Conservation (phyloP, 495 filamentous ascomycete species). For the Trichoderma asperelloides region DNA sequence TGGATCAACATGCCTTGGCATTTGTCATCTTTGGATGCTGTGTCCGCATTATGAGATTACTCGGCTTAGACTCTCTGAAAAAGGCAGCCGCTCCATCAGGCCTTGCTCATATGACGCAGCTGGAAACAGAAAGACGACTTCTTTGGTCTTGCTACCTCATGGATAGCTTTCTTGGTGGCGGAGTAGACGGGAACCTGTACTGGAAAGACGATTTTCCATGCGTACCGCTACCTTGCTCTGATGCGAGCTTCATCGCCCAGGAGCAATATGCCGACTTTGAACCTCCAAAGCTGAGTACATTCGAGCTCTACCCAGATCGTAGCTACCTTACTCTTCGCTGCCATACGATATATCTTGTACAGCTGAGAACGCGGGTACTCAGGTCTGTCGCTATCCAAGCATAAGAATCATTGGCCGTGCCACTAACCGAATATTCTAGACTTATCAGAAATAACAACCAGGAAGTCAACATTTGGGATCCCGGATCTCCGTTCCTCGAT, state of each 20-base stretch:
- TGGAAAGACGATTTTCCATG: conserved; percentile 28
- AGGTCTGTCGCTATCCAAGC: neutral
- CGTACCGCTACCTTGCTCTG: conserved; percentile 29
- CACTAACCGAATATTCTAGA: neutral
- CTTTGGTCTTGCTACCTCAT: conserved; percentile 33
- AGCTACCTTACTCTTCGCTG: conserved; percentile 1
- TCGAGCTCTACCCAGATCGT: neutral
- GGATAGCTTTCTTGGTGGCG: conserved; percentile 27
- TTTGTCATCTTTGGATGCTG: conserved; percentile 30
- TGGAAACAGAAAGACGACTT: conserved; percentile 24
- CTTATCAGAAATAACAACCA: neutral
- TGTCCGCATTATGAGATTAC: conserved; percentile 28
- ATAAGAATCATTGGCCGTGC: neutral
- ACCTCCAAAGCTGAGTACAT: neutral
- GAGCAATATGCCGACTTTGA: neutral
- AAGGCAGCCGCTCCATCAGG: neutral
- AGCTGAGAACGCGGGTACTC: conserved; percentile 8
- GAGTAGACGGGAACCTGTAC: conserved; percentile 14
- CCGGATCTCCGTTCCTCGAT: conserved; percentile 5
- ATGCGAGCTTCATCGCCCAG: conserved; percentile 10
- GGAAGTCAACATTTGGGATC: neutral
- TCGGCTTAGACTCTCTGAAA: conserved; percentile 23
- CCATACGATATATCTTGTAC: conserved; percentile 10
- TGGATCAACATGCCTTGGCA: conserved; percentile 28
- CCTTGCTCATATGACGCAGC: conserved; percentile 7